Percentiles rank a stretch among this genome's conserved stretches.
These are phyloP conservation scores for Dendryphion nanum DNA, from an alignment of 2,329 filamentous ascomycete genomes.

Conservation along the genomic window DNA sequence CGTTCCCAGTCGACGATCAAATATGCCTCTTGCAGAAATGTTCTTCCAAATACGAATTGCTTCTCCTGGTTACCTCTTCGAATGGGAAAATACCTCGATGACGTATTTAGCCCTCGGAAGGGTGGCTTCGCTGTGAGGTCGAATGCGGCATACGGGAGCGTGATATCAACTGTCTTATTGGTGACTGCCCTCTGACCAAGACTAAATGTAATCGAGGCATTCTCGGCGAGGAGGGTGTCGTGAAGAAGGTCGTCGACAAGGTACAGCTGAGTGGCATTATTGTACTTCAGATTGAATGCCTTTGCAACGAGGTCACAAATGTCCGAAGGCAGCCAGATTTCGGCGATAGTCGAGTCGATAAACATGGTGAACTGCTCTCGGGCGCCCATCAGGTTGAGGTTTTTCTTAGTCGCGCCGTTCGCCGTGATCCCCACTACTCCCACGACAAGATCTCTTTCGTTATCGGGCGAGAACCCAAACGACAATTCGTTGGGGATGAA, in stretches of 20 bases:
- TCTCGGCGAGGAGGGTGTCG: slow-evolving; percentile 47
- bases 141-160: slow-evolving; percentile 51
- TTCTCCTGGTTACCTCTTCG: slow-evolving; percentile 54
- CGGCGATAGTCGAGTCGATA: slow-evolving; percentile 50
- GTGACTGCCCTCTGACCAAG: slow-evolving; percentile 38
- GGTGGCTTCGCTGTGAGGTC: slow-evolving; percentile 46
- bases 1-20: slow-evolving; percentile 51
- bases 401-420: slow-evolving; percentile 24
- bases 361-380: slow-evolving; percentile 41
- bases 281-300: slow-evolving; percentile 64
- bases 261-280: slow-evolving; percentile 64
- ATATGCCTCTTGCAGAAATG: slow-evolving; percentile 68
- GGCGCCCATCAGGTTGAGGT: slow-evolving; percentile 38
- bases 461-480: slow-evolving; percentile 58
- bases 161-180: slow-evolving; percentile 43
- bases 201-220: slow-evolving; percentile 46
- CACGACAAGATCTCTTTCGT: slow-evolving; percentile 61
- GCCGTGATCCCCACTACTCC: slow-evolving; percentile 47
- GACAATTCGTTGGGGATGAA: slow-evolving; percentile 60
- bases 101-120: slow-evolving; percentile 58
- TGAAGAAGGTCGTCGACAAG: slow-evolving; percentile 59
- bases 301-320: slow-evolving; percentile 65
- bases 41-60: slow-evolving; percentile 63
- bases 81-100: slow-evolving; percentile 66
- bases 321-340: slow-evolving; percentile 48